phyloP scores from a whole-genome alignment of 805 yeast species.

The Blastobotrys muscicola region DNA sequence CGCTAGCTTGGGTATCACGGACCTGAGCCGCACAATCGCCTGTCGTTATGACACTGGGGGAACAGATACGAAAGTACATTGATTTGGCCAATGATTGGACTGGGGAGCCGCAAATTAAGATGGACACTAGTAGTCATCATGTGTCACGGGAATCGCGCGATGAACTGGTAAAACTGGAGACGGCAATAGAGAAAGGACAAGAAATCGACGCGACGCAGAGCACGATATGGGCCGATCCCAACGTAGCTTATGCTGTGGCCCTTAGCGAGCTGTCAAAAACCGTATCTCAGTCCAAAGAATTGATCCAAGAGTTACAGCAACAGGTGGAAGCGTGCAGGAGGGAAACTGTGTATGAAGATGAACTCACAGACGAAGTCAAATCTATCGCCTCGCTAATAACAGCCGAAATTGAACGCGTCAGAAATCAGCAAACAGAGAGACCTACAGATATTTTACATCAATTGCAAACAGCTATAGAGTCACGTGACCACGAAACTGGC shows the following conservation, averaged over 20 bases:
- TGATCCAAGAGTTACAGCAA: not conserved
- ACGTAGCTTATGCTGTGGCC: no score
- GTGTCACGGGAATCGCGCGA: no score
- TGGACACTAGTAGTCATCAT: no score
- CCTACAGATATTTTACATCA: no score
- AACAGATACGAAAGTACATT: conserved; percentile 1
- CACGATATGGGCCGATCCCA: no score
- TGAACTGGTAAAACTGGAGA: no score
- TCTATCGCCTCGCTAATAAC: not conserved
- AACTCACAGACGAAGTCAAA: not conserved
- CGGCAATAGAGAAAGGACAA: no score
- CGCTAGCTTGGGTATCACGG: not conserved
- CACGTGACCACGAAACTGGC: not conserved
- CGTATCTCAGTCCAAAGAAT: not conserved
- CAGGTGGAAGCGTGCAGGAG: not conserved
- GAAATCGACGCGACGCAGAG: no score
- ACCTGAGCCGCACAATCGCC: no score
- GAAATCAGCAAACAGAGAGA: no score
- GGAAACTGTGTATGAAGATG: not conserved
- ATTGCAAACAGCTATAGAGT: not conserved
- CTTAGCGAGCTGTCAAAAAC: not conserved
- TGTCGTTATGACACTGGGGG: not conserved
- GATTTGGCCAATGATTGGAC: not conserved
- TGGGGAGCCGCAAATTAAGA: not conserved
- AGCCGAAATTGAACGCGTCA: not conserved